These are phyloP conservation scores for Crithidia expoeki DNA, from an alignment of 208 protist species.

Conservation along the genomic window DNA sequence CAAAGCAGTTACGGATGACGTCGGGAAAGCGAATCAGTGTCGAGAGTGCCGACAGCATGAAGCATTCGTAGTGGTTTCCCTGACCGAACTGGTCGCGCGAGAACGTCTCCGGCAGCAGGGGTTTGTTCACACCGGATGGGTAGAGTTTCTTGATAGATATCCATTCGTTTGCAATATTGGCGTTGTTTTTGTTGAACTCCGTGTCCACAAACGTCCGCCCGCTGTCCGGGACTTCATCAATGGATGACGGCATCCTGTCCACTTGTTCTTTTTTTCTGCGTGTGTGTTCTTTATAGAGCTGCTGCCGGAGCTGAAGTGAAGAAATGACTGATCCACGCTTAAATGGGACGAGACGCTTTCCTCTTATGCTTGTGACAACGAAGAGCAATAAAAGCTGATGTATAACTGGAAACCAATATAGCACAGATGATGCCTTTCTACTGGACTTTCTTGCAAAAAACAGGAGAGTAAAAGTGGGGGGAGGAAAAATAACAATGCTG, in stretches of 20 bases:
- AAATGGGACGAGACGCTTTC: no score
- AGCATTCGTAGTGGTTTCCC: slow-evolving; percentile 86
- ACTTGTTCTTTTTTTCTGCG: neutral
- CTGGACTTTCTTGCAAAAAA: slow-evolving; percentile 1
- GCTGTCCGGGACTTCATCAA: slow-evolving; percentile 46
- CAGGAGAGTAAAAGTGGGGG: slow-evolving; percentile 12
- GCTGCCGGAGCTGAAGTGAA: no score
- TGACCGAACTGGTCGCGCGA: slow-evolving; percentile 76
- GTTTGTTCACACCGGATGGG: slow-evolving; percentile 46
- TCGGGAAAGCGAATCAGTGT: slow-evolving; percentile 71
- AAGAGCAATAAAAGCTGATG: neutral
- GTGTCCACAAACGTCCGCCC: slow-evolving; percentile 61
- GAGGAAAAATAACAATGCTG: slow-evolving; percentile 22
- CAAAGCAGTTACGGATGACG: slow-evolving; percentile 82
- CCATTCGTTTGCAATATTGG: slow-evolving; percentile 60
- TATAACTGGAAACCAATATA: slow-evolving; percentile 1
- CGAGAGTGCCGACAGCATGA: slow-evolving; percentile 75
- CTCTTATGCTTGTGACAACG: no score
- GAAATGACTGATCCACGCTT: no score
- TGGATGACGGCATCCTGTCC: slow-evolving; percentile 5
- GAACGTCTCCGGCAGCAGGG: slow-evolving; percentile 68
- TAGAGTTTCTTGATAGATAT: slow-evolving; percentile 69
- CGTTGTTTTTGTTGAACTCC: slow-evolving; percentile 65
- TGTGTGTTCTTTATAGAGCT: no score
- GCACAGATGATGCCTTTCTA: neutral